A percentile compares a stretch with the other conserved stretches of the same genome.
Evolutionary conservation across 176 grass and related monocot genomes (phyloP).

Genomic region (Carex kokanica): DNA sequence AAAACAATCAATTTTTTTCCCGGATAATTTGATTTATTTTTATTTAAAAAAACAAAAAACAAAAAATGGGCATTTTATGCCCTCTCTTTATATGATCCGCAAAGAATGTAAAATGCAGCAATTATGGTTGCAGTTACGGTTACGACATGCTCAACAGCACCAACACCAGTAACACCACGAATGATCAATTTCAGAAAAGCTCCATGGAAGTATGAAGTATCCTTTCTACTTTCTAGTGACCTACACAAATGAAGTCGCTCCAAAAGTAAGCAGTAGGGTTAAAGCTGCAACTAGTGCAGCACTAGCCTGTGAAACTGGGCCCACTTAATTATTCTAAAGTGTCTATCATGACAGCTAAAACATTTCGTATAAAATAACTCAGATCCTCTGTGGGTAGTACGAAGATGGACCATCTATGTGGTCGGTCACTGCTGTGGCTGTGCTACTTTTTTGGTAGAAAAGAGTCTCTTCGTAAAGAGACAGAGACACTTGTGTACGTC

Average conservation of each 20-base stretch:
- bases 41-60: no score
- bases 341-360: not conserved
- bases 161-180: not conserved
- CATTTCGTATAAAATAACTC: not conserved
- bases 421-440: not conserved
- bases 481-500: no score
- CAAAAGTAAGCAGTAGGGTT: not conserved
- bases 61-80: no score
- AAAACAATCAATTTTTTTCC: no score
- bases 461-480: no score
- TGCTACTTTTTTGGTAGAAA: no score
- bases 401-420: not conserved
- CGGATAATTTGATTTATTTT: no score
- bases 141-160: not conserved
- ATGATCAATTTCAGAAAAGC: not conserved
- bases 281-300: not conserved
- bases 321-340: slow-evolving; percentile 5
- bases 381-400: not conserved
- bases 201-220: no score
- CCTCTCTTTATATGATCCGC: not conserved
- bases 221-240: not conserved
- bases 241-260: not conserved
- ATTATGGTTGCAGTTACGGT: not conserved
- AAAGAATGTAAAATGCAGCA: not conserved
- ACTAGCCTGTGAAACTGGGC: not conserved